Percentiles rank a stretch among this genome's conserved stretches.
phyloP scores from a whole-genome alignment of 208 protist genomes.

The Trypanosoma theileri region DNA sequence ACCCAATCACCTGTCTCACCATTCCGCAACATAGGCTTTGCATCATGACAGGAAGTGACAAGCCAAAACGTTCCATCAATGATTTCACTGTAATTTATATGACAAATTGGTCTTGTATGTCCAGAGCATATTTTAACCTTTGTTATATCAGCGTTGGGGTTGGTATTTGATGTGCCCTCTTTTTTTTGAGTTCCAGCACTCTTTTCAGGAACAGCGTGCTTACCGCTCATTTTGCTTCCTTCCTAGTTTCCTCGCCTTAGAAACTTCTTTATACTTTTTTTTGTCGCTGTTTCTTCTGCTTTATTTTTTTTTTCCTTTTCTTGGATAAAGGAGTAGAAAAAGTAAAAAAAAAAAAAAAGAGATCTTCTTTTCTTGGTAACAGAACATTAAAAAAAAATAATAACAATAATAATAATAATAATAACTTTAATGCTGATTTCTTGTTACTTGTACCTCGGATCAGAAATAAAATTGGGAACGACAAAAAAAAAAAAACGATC shows the following conservation, averaged over 20 bases:
- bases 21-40: conserved; percentile 93
- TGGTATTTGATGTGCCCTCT: background rate
- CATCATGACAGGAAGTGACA: conserved; percentile 90
- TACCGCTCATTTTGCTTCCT: conserved; percentile 35
- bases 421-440: background rate
- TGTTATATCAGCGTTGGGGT: conserved; percentile 24
- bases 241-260: background rate
- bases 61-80: conserved; percentile 92
- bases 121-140: conserved; percentile 93
- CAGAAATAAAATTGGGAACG: no score
- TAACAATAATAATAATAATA: background rate
- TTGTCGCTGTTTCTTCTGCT: background rate
- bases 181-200: conserved; percentile 21
- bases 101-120: conserved; percentile 88
- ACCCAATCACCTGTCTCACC: conserved; percentile 96
- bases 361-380: no score
- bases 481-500: background rate
- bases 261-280: conserved; percentile 1
- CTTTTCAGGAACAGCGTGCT: conserved; percentile 65
- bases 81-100: conserved; percentile 92
- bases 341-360: no score
- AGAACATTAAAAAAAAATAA: no score
- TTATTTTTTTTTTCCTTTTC: conserved; percentile 7
- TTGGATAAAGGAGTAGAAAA: no score
- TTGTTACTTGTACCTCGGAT: no score